Percentiles rank a stretch among this genome's conserved stretches.
Conservation (phyloP, 768 basidiomycete genomes). For the Pleurotus cornucopiae region DNA sequence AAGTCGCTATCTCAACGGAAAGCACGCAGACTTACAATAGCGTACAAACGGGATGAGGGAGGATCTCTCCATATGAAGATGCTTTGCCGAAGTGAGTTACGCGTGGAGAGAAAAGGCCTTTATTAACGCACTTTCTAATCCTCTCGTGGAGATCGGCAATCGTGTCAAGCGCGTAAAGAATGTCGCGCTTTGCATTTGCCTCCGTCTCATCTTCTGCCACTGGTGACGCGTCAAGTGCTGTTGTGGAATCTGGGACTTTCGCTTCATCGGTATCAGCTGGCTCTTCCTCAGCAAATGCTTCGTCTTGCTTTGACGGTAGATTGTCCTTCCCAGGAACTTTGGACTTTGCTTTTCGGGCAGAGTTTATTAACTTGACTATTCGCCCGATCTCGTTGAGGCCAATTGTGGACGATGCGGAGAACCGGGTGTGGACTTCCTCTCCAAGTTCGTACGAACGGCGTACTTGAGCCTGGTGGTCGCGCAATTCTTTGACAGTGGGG, state of each 20-base stretch:
- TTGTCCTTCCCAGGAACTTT: conserved; percentile 20
- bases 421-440: conserved; percentile 38
- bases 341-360: conserved; percentile 27
- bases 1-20: conserved; percentile 3
- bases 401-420: conserved; percentile 41
- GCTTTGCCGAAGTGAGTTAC: conserved; percentile 24
- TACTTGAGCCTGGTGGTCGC: conserved; percentile 44
- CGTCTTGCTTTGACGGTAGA: not conserved
- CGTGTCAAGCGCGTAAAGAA: conserved; percentile 37
- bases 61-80: conserved; percentile 68
- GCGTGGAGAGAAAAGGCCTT: not conserved
- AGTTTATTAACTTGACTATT: conserved; percentile 40
- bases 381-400: conserved; percentile 52
- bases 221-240: conserved; percentile 21
- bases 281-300: not conserved
- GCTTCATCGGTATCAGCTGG: not conserved
- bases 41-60: conserved; percentile 43
- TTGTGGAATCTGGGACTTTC: conserved; percentile 15
- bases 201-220: conserved; percentile 28
- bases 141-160: conserved; percentile 62
- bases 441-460: conserved; percentile 49
- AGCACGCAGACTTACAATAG: conserved; percentile 30
- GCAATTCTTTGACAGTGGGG: conserved; percentile 51
- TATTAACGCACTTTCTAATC: conserved; percentile 48
- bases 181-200: conserved; percentile 37